A percentile compares a stretch with the other conserved stretches of the same genome.
These are phyloP conservation scores for Talaromyces thailandensis DNA, from an alignment of 495 filamentous ascomycete genomes.

Conservation along the genomic window DNA sequence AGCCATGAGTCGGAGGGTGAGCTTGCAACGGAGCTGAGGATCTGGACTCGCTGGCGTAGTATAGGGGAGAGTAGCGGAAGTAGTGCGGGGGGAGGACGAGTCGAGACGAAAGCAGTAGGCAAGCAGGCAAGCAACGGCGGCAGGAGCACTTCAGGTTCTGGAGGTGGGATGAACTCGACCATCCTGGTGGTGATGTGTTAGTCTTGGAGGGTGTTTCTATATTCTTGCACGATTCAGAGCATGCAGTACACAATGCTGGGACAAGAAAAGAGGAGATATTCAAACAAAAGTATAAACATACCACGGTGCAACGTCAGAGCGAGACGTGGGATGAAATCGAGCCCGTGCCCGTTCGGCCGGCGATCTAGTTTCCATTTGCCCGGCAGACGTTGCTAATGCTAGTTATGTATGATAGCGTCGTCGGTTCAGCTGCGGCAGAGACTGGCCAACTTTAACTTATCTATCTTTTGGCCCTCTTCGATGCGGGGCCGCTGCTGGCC, in stretches of 20 bases:
- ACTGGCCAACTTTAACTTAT: neutral
- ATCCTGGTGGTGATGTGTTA: constrained; percentile 13
- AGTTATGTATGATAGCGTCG: too few species aligned
- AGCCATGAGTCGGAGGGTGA: constrained; percentile 75
- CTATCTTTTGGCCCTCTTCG: neutral
- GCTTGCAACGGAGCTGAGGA: constrained; percentile 48
- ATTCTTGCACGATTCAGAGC: neutral
- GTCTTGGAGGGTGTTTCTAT: neutral
- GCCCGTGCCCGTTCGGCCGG: constrained; percentile 1
- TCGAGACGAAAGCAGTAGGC: constrained; percentile 73
- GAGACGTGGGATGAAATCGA: neutral
- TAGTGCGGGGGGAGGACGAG: constrained; percentile 64
- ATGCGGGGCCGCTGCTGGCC: neutral
- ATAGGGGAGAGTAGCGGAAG: constrained; percentile 84
- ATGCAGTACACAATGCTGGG: neutral
- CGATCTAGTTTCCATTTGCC: constrained; percentile 9
- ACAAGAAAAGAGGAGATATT: neutral
- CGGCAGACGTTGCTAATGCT: constrained; percentile 2
- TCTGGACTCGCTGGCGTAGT: constrained; percentile 76
- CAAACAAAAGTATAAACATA: neutral
- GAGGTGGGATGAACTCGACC: constrained; percentile 52
- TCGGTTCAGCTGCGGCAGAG: neutral
- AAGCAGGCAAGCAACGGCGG: constrained; percentile 75
- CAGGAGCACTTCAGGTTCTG: constrained; percentile 55
- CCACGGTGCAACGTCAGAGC: neutral